Conservation (phyloP, 371 early-diverging fungal species). For the Rhizopus arrhizus region DNA sequence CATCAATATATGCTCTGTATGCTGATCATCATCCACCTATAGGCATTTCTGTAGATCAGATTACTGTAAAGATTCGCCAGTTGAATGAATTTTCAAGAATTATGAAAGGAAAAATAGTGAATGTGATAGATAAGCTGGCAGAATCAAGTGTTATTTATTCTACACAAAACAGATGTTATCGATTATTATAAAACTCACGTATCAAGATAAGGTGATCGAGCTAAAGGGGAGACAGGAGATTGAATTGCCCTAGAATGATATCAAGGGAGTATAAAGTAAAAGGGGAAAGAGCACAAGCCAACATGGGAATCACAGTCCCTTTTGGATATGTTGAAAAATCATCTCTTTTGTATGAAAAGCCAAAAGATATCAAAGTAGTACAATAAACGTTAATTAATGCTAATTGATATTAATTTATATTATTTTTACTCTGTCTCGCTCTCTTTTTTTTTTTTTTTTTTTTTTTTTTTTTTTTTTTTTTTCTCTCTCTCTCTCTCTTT, state of each 20-base stretch:
- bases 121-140: background rate
- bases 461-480: background rate
- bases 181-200: background rate
- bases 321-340: too few species aligned
- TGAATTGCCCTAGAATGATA: too few species aligned
- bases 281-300: too few species aligned
- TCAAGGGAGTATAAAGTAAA: too few species aligned
- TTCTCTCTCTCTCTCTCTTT: background rate
- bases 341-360: too few species aligned
- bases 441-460: background rate
- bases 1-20: too few species aligned
- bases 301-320: too few species aligned
- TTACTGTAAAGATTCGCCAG: too few species aligned
- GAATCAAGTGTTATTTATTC: background rate
- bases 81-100: background rate
- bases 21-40: background rate
- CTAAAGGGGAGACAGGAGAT: background rate
- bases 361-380: background rate
- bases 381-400: conserved; percentile 4
- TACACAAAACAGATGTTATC: background rate
- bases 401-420: background rate
- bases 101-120: background rate
- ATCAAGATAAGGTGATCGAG: background rate
- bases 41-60: too few species aligned
- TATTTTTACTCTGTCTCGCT: background rate